phyloP scores from a whole-genome alignment of 352 stramenopile species.

The Globisporangium rhizosaccharum region DNA sequence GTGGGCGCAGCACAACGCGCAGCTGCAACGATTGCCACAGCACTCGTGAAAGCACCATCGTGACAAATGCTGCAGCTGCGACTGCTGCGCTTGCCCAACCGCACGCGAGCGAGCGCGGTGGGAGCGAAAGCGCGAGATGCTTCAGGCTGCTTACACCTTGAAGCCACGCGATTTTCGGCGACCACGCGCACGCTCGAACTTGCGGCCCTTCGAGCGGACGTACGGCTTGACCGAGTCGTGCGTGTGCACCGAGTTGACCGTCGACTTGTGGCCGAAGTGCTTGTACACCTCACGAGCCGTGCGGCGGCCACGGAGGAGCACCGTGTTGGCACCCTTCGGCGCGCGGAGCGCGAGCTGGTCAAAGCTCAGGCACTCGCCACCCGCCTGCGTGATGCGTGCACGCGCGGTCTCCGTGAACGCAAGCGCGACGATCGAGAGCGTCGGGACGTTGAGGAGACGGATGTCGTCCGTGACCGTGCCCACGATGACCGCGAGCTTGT shows the following conservation, averaged over 20 bases:
- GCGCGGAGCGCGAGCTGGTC: constrained; percentile 98
- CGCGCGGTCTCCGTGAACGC: constrained; percentile 97
- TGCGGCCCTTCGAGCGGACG: constrained; percentile 97
- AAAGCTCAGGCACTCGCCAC: constrained; percentile 99
- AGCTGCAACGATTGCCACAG: not conserved
- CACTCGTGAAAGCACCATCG: too few relatives aligned
- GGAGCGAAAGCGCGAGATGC: constrained; percentile 2
- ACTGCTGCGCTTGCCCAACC: not conserved
- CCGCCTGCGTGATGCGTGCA: constrained; percentile 96
- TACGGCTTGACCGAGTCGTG: constrained; percentile 99
- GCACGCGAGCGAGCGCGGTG: constrained; percentile 1
- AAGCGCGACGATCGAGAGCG: constrained; percentile 95
- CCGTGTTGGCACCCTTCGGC: constrained; percentile 97
- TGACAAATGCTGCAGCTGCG: too few relatives aligned
- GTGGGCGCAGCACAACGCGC: too few relatives aligned
- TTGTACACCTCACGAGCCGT: constrained; percentile 96
- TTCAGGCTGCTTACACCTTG: constrained; percentile 94
- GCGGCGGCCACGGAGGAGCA: constrained; percentile 97
- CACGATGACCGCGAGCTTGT: constrained; percentile 98
- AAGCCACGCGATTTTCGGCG: constrained; percentile 98
- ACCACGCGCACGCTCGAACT: constrained; percentile 99
- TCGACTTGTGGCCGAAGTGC: constrained; percentile 98
- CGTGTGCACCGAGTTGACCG: constrained; percentile 97
- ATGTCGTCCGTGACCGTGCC: constrained; percentile 99
- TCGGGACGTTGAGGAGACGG: constrained; percentile 94